Conservation (phyloP, 768 basidiomycete species). For the Dioszegia aurantiaca region DNA sequence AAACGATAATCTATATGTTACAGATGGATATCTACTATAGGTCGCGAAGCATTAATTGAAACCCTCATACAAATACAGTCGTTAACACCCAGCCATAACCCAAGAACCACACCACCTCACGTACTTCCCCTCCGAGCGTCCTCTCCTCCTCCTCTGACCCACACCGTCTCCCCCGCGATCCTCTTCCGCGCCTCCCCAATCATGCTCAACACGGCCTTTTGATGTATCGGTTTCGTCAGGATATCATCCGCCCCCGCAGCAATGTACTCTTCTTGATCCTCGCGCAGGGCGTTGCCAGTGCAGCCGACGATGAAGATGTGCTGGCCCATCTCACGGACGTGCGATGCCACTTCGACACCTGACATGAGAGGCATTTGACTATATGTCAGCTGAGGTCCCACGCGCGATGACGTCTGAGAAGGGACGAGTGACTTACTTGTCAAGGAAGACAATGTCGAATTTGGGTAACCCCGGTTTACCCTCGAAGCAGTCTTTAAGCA, state of each 20-base stretch:
- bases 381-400: background rate
- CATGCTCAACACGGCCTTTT: conserved; percentile 39
- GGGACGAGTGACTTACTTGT: conserved; percentile 41
- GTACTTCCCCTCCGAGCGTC: conserved; percentile 3
- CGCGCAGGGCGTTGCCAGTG: conserved; percentile 50
- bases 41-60: too few relatives aligned
- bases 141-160: background rate
- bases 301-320: conserved; percentile 49
- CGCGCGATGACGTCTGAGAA: too few relatives aligned
- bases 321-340: conserved; percentile 45
- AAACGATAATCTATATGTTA: too few relatives aligned
- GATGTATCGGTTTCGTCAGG: conserved; percentile 49
- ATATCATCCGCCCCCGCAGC: conserved; percentile 50
- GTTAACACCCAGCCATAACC: background rate
- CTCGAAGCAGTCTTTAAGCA: conserved; percentile 37
- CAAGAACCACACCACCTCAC: background rate
- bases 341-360: conserved; percentile 47
- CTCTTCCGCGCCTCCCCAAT: conserved; percentile 44
- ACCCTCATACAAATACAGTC: too few relatives aligned
- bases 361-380: conserved; percentile 53
- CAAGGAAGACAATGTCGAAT: conserved; percentile 47
- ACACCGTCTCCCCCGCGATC: conserved; percentile 39
- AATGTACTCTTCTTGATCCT: conserved; percentile 51
- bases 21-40: too few relatives aligned
- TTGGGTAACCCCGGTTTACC: conserved; percentile 20